Conservation (phyloP, 495 filamentous ascomycete genomes). For the Neurospora sp. region DNA sequence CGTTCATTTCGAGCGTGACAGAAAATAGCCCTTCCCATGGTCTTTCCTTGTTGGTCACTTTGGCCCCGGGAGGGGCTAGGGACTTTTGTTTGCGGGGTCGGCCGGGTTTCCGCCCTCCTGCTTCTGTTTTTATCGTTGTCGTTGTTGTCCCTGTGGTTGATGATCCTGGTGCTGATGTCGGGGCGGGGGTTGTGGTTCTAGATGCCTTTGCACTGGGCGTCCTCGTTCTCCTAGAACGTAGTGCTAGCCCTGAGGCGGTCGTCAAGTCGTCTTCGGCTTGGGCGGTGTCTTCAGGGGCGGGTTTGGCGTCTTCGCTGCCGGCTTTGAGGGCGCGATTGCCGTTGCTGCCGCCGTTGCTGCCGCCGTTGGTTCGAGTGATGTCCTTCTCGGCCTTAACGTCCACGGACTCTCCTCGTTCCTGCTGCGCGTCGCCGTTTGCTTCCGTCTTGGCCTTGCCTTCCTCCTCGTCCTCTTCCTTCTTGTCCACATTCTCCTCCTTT, state of each 20-base stretch:
- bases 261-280: not conserved
- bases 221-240: not conserved
- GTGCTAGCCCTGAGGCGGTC: not conserved
- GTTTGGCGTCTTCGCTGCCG: slow-evolving; percentile 18
- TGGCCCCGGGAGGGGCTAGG: not conserved
- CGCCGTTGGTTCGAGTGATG: slow-evolving; percentile 17
- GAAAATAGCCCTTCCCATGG: slow-evolving; percentile 37
- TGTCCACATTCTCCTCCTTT: slow-evolving; percentile 20
- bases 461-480: slow-evolving; percentile 13
- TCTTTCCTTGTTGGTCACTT: slow-evolving; percentile 15
- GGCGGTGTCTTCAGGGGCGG: slow-evolving; percentile 14
- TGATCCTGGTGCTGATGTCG: slow-evolving; percentile 1
- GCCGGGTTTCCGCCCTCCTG: slow-evolving; percentile 9
- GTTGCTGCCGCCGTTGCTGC: slow-evolving; percentile 14
- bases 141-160: not conserved
- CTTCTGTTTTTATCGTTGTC: not conserved
- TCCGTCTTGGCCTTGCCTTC: slow-evolving; percentile 16
- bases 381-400: slow-evolving; percentile 34
- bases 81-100: slow-evolving; percentile 13
- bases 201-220: slow-evolving; percentile 6
- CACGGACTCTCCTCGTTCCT: slow-evolving; percentile 5
- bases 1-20: slow-evolving; percentile 27
- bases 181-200: not conserved
- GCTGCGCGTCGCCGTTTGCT: not conserved
- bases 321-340: slow-evolving; percentile 20